Evolutionary conservation across 2,329 filamentous ascomycete genomes (phyloP).

Genomic region (Nemania bipapillata): DNA sequence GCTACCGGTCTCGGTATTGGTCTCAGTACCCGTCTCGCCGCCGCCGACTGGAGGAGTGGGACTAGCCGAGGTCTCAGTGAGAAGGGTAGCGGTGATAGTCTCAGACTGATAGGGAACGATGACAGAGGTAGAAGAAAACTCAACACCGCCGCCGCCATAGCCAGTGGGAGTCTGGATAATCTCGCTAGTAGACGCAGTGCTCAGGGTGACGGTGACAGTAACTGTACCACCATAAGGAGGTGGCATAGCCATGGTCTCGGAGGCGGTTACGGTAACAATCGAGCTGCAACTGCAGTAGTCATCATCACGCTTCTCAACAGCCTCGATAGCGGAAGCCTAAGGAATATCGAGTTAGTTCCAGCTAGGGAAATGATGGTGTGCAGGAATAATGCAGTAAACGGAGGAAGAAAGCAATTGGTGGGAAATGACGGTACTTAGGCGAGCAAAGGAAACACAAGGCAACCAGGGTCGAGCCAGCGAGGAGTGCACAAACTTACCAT

Average conservation of each 20-base stretch:
- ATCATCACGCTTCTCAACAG: slow-evolving; percentile 37
- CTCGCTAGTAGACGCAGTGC: slow-evolving; percentile 9
- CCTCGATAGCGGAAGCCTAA: slow-evolving; percentile 39
- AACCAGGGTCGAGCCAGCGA: background rate
- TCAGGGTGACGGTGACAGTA: slow-evolving; percentile 34
- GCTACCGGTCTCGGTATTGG: slow-evolving; percentile 2
- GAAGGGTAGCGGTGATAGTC: slow-evolving; percentile 18
- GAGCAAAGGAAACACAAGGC: slow-evolving; percentile 8
- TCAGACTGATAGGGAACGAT: slow-evolving; percentile 16
- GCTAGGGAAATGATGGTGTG: background rate
- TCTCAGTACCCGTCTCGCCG: slow-evolving; percentile 8
- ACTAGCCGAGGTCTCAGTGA: slow-evolving; percentile 34
- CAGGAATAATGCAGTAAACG: background rate
- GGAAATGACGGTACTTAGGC: background rate
- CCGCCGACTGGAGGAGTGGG: slow-evolving; percentile 24
- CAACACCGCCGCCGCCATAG: slow-evolving; percentile 30
- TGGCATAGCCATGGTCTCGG: slow-evolving; percentile 24
- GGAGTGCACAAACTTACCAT: slow-evolving; percentile 44
- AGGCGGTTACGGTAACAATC: slow-evolving; percentile 39
- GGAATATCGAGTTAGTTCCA: slow-evolving; percentile 2
- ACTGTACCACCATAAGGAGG: slow-evolving; percentile 25
- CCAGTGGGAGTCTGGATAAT: slow-evolving; percentile 31
- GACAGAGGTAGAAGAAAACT: slow-evolving; percentile 25
- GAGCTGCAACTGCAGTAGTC: slow-evolving; percentile 42
- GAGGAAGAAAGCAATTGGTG: background rate